A percentile compares a stretch with the other conserved stretches of the same genome.
phyloP scores from a whole-genome alignment of 2,329 filamentous ascomycete species.

The Orbilia blumenaviensis region DNA sequence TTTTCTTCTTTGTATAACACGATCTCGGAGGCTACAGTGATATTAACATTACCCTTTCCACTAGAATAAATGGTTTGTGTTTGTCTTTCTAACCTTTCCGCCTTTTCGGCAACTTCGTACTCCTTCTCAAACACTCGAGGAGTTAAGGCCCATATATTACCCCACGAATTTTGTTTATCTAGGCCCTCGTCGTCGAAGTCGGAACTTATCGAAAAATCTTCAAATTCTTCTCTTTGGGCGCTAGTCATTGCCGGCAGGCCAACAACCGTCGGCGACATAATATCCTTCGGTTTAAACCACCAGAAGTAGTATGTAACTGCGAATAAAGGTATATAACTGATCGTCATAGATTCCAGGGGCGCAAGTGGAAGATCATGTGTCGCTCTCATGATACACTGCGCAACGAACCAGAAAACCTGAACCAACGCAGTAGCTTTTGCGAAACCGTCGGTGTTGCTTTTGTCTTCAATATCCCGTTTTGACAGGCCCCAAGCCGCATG shows the following conservation, averaged over 20 bases:
- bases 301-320: slow-evolving; percentile 60
- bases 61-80: slow-evolving; percentile 59
- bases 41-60: slow-evolving; percentile 60
- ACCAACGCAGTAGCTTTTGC: slow-evolving; percentile 58
- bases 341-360: slow-evolving; percentile 60
- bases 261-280: slow-evolving; percentile 59
- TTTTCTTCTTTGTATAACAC: slow-evolving; percentile 59
- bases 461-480: slow-evolving; percentile 58
- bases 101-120: slow-evolving; percentile 59
- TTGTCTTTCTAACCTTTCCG: slow-evolving; percentile 59
- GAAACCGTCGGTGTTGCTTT: slow-evolving; percentile 59
- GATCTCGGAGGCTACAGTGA: slow-evolving; percentile 59
- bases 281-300: slow-evolving; percentile 61
- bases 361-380: slow-evolving; percentile 59
- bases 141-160: slow-evolving; percentile 59
- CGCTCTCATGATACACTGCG: slow-evolving; percentile 59
- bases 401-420: slow-evolving; percentile 59
- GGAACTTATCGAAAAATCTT: slow-evolving; percentile 57
- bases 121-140: slow-evolving; percentile 59
- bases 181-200: slow-evolving; percentile 58
- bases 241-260: slow-evolving; percentile 58
- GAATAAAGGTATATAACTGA: slow-evolving; percentile 61
- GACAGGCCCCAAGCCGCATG: slow-evolving; percentile 58
- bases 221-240: slow-evolving; percentile 56
- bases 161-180: slow-evolving; percentile 56